Conservation (phyloP, 768 basidiomycete species). For the Tulasnella calospora region DNA sequence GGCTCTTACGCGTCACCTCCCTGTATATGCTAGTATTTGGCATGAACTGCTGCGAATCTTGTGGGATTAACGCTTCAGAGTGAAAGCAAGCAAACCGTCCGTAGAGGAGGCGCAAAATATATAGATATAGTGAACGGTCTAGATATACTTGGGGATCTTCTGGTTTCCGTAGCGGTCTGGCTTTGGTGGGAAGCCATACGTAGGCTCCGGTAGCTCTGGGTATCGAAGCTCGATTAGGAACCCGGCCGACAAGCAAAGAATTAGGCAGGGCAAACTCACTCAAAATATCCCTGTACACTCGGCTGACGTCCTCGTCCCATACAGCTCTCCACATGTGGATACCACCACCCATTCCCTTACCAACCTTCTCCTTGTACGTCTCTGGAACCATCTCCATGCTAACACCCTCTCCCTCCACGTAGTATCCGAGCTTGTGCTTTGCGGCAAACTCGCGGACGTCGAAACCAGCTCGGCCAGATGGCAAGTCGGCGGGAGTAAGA, state of each 20-base stretch:
- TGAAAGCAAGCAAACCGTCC: not conserved
- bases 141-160: conserved; percentile 47
- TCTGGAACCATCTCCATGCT: conserved; percentile 25
- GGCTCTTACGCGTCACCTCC: no score
- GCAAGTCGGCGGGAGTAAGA: conserved; percentile 7
- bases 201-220: conserved; percentile 49
- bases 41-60: not conserved
- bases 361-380: conserved; percentile 26
- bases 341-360: conserved; percentile 51
- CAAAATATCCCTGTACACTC: conserved; percentile 61
- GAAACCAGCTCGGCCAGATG: conserved; percentile 50
- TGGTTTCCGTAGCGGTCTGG: conserved; percentile 53
- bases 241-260: not conserved
- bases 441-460: conserved; percentile 59
- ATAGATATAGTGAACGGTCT: not conserved
- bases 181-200: conserved; percentile 52
- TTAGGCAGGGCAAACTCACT: conserved; percentile 46
- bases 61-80: not conserved
- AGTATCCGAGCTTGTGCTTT: conserved; percentile 41
- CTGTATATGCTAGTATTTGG: no score
- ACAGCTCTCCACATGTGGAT: conserved; percentile 78
- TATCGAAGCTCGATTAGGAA: not conserved
- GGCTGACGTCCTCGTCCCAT: conserved; percentile 62
- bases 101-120: not conserved
- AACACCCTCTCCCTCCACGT: conserved; percentile 37